Percentiles rank a stretch among this genome's conserved stretches.
Evolutionary conservation across 2,329 filamentous ascomycete genomes (phyloP).

Genomic region (Alternaria incomplexa): DNA sequence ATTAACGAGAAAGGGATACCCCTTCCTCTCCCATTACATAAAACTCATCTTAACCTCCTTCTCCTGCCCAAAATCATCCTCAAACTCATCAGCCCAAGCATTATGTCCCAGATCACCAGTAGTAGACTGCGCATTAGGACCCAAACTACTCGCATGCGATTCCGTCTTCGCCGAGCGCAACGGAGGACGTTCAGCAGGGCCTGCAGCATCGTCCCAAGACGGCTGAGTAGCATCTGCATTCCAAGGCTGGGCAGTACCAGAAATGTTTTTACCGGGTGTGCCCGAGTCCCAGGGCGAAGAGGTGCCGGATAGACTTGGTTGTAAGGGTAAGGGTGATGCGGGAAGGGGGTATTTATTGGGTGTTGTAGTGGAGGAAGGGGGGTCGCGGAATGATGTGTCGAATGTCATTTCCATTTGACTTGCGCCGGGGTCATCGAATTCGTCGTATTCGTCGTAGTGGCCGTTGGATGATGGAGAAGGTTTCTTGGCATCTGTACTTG

Average conservation of each 20-base stretch:
- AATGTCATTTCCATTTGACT: slow-evolving; percentile 52
- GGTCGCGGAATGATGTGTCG: slow-evolving; percentile 46
- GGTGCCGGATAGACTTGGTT: slow-evolving; percentile 4
- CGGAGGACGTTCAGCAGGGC: slow-evolving; percentile 30
- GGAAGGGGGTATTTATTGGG: slow-evolving; percentile 6
- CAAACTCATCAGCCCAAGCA: slow-evolving; percentile 57
- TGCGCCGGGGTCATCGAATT: slow-evolving; percentile 36
- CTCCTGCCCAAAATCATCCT: slow-evolving; percentile 55
- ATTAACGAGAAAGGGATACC: neutral
- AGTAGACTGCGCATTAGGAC: neutral
- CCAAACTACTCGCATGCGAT: neutral
- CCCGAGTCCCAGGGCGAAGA: slow-evolving; percentile 14
- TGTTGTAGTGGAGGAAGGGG: slow-evolving; percentile 15
- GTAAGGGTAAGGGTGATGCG: neutral
- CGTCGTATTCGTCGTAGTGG: slow-evolving; percentile 45
- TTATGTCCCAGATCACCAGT: slow-evolving; percentile 45
- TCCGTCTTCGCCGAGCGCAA: slow-evolving; percentile 40
- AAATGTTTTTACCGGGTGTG: neutral
- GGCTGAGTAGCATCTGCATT: slow-evolving; percentile 1
- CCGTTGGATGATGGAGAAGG: slow-evolving; percentile 4
- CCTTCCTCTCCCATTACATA: slow-evolving; percentile 22
- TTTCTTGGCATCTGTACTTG: slow-evolving; percentile 9
- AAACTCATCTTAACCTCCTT: slow-evolving; percentile 59
- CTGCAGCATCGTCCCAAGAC: slow-evolving; percentile 23
- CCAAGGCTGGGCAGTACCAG: neutral